These are phyloP conservation scores for Rubroshorea leprosula DNA, from an alignment of 345 rosid genomes.

Conservation along the genomic window DNA sequence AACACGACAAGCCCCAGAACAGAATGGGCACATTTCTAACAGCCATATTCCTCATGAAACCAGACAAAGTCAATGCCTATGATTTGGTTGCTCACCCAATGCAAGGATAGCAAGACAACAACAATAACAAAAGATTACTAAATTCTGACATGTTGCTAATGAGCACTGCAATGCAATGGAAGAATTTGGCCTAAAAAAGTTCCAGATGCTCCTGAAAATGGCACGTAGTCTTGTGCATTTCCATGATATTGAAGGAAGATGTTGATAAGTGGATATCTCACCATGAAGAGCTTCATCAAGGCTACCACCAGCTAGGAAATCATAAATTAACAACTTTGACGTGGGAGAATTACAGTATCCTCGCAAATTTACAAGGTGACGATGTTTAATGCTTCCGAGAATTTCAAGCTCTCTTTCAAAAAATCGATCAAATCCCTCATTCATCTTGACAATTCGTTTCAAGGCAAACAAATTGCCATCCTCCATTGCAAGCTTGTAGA, in stretches of 20 bases:
- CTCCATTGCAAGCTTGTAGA: constrained; percentile 93
- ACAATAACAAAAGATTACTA: too few relatives aligned
- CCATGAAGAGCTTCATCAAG: constrained; percentile 98
- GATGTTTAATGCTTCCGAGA: constrained; percentile 97
- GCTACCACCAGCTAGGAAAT: constrained; percentile 91
- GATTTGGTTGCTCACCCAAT: too few relatives aligned
- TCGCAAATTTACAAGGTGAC: constrained; percentile 86
- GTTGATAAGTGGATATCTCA: constrained; percentile 23
- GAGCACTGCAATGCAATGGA: too few relatives aligned
- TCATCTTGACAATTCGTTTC: constrained; percentile 78
- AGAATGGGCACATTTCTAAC: too few relatives aligned
- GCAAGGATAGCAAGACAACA: too few relatives aligned
- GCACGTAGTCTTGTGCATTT: too few relatives aligned
- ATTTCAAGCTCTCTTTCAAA: constrained; percentile 97
- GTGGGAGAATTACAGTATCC: constrained; percentile 96
- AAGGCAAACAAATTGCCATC: constrained; percentile 91
- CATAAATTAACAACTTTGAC: constrained; percentile 84
- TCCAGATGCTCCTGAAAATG: too few relatives aligned
- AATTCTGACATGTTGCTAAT: too few relatives aligned
- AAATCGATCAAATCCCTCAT: constrained; percentile 91
- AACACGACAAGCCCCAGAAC: too few relatives aligned
- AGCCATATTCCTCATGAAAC: too few relatives aligned
- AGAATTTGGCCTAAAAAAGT: too few relatives aligned
- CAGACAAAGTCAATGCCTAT: too few relatives aligned
- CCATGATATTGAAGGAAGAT: neutral